These are phyloP conservation scores for Chaetothyriales sp. DNA, from an alignment of 2,329 filamentous ascomycete species.

Conservation along the genomic window DNA sequence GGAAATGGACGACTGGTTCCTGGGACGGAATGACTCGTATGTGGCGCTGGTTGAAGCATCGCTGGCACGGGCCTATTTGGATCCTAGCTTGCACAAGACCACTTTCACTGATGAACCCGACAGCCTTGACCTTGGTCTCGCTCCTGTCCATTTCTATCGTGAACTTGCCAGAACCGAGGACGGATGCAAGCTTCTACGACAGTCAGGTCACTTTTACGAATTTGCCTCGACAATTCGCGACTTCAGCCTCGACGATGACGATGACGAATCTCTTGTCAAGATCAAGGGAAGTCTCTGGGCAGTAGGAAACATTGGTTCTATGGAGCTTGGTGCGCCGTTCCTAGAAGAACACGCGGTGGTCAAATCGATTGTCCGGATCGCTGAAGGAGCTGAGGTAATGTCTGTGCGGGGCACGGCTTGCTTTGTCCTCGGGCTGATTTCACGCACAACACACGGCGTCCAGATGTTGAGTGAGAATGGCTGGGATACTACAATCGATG, in stretches of 20 bases:
- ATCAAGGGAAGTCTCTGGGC: conserved; percentile 97
- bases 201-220: conserved; percentile 93
- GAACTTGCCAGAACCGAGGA: conserved; percentile 86
- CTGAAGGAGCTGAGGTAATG: conserved; percentile 75
- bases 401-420: conserved; percentile 90
- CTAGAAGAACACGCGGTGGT: conserved; percentile 82
- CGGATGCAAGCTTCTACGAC: conserved; percentile 73
- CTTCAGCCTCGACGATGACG: conserved; percentile 69
- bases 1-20: conserved; percentile 99
- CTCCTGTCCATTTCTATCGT: conserved; percentile 96
- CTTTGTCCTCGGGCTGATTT: conserved; percentile 86
- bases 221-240: conserved; percentile 82
- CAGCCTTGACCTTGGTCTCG: conserved; percentile 41
- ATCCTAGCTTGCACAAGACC: conserved; percentile 32
- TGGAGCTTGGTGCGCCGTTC: conserved; percentile 92
- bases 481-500: conserved; percentile 83
- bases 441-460: conserved; percentile 76
- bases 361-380: conserved; percentile 71
- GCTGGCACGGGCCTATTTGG: conserved; percentile 63
- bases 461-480: conserved; percentile 79
- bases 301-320: conserved; percentile 92
- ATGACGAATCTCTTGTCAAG: conserved; percentile 72
- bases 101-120: conserved; percentile 38
- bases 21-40: conserved; percentile 92
- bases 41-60: conserved; percentile 92